Base-by-base conservation (phyloP, 2,329 filamentous ascomycete genomes). In the Ophiocordyceps sinensis region DNA sequence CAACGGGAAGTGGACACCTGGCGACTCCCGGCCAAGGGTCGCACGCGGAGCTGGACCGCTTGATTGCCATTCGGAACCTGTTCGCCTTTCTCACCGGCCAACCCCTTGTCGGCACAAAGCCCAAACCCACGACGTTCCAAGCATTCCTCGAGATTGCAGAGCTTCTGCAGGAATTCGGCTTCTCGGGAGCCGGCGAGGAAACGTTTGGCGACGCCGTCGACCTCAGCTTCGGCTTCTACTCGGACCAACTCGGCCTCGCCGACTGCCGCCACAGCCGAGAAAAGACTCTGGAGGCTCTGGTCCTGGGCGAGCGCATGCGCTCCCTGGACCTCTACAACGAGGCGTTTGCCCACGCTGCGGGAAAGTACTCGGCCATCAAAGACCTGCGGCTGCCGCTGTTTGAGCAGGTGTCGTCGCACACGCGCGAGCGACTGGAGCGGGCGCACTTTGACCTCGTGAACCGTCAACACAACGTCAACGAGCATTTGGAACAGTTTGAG, bases 231-330 rank as follows among this genome's bases (percentile, higher is more conserved):
- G 69, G 77, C 45, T 75, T 75, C 51, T 93, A 87, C 53, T 76
- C 88, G 44, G 80, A 88, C 37, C 82, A 91, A 56, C 67, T 87
- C 45, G 71, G 69, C 17, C 64, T 96, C 28, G 82, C 77, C 3
- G 89, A 96, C 59, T 81, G 94, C 37, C 73, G 87, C 41, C 66
- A 75, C 44, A 94, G 85, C 56, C 75, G 82, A 23, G 86, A 94
- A 55, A 93, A 91, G 68, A 94, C 85, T 0, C 70, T 96, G 21
- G 86, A 96, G 60, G 84, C 81, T 0, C 71, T 96, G 37, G 73
- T 96, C n/a, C 67, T 98, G 11, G 88, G 85, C 42, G 89, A 98
- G 62, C 75, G 76, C 31, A 84, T 96, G 78, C 79, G 80, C 43
- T 94, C 76, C 38, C 75, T 81, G 52, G 72, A 79, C 8, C 71